phyloP scores from a whole-genome alignment of 805 yeast genomes.

The Candida morakotiae region DNA sequence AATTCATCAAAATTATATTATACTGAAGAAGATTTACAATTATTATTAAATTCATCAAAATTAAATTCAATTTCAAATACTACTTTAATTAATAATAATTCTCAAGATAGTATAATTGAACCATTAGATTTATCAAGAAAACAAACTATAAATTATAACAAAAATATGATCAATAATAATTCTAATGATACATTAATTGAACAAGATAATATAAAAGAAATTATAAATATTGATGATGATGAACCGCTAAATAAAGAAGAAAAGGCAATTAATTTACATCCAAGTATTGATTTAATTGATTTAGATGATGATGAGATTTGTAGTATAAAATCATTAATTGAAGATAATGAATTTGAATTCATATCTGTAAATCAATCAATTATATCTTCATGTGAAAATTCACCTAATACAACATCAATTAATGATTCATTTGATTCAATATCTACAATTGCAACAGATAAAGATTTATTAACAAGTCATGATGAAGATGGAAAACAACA shows the following conservation, averaged over 20 bases:
- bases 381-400: not conserved
- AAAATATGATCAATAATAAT: not conserved
- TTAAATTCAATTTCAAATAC: not conserved
- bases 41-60: slow-evolving; percentile 12
- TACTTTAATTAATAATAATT: not conserved
- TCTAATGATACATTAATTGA: not conserved
- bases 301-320: not conserved
- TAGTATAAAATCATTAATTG: too few species aligned
- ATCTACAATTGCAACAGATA: slow-evolving; percentile 27
- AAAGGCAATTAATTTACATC: too few species aligned
- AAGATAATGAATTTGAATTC: not conserved
- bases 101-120: slow-evolving; percentile 10
- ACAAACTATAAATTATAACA: slow-evolving; percentile 1
- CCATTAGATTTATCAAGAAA: slow-evolving; percentile 10
- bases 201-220: not conserved
- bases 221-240: too few species aligned
- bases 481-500: too few species aligned
- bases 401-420: slow-evolving; percentile 12
- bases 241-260: not conserved
- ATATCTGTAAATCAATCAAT: not conserved
- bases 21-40: slow-evolving; percentile 23
- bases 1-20: slow-evolving; percentile 24
- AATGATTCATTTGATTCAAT: slow-evolving; percentile 29
- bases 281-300: not conserved
- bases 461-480: not conserved